phyloP scores from a whole-genome alignment of 2,329 filamentous ascomycete species.

The Aspergillus aculeatinus region DNA sequence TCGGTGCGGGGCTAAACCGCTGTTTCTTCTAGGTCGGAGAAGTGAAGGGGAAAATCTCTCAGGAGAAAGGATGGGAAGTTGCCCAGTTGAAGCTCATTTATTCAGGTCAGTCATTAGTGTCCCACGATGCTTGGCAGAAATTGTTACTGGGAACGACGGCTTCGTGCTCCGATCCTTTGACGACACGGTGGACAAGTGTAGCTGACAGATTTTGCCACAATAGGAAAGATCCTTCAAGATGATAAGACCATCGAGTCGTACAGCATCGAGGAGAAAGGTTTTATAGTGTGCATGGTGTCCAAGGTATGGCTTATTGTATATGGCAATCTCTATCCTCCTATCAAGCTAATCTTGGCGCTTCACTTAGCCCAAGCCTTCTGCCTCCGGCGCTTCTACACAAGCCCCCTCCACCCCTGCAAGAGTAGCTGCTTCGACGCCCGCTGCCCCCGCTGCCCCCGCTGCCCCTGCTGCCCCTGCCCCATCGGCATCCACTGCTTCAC shows the following conservation, averaged over 20 bases:
- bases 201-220: slow-evolving; percentile 19
- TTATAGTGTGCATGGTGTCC: slow-evolving; percentile 97
- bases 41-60: slow-evolving; percentile 88
- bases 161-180: not conserved
- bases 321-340: not conserved
- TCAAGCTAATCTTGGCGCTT: slow-evolving; percentile 17
- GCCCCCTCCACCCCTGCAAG: slow-evolving; percentile 41
- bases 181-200: not conserved
- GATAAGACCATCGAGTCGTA: slow-evolving; percentile 94
- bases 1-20: slow-evolving; percentile 38
- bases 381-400: slow-evolving; percentile 34
- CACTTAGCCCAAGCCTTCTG: slow-evolving; percentile 67
- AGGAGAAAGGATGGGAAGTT: slow-evolving; percentile 92
- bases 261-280: slow-evolving; percentile 99
- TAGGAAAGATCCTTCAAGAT: slow-evolving; percentile 98
- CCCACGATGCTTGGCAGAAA: not conserved
- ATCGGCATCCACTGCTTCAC: slow-evolving; percentile 41
- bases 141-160: not conserved
- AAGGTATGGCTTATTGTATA: slow-evolving; percentile 62
- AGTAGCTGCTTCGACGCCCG: slow-evolving; percentile 43
- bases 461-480: slow-evolving; percentile 54
- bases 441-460: slow-evolving; percentile 52
- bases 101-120: slow-evolving; percentile 65
- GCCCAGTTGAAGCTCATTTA: slow-evolving; percentile 95
- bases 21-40: slow-evolving; percentile 66